A percentile compares a stretch with the other conserved stretches of the same genome.
Conservation (phyloP, 2,329 filamentous ascomycete species). For the Xylogone sp. region DNA sequence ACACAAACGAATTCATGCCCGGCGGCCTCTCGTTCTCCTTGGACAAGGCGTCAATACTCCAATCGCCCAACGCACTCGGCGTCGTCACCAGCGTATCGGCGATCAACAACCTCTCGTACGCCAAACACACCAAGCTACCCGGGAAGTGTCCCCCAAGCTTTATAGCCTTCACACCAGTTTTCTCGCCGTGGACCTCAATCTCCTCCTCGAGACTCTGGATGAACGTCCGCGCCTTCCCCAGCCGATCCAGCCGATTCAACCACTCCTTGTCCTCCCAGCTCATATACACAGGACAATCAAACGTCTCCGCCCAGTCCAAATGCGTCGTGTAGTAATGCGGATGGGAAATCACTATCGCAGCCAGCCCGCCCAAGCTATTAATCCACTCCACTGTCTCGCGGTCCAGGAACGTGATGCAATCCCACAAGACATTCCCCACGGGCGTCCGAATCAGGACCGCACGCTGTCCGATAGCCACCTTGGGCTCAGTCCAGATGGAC, state of each 20-base stretch:
- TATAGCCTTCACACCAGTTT: slow-evolving; percentile 54
- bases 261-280: slow-evolving; percentile 62
- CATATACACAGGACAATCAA: slow-evolving; percentile 68
- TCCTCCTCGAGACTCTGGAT: slow-evolving; percentile 37
- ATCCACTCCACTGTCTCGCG: slow-evolving; percentile 56
- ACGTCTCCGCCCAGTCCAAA: slow-evolving; percentile 66
- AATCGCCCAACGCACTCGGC: slow-evolving; percentile 50
- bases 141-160: slow-evolving; percentile 79
- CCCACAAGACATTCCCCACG: slow-evolving; percentile 73
- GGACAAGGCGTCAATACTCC: slow-evolving; percentile 40
- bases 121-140: slow-evolving; percentile 66
- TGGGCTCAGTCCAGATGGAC: slow-evolving; percentile 47
- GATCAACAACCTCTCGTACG: slow-evolving; percentile 59
- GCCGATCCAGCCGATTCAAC: slow-evolving; percentile 45
- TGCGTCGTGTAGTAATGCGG: slow-evolving; percentile 82
- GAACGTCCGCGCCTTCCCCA: slow-evolving; percentile 40
- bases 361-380: slow-evolving; percentile 58
- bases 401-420: slow-evolving; percentile 69
- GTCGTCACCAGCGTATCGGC: slow-evolving; percentile 76
- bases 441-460: slow-evolving; percentile 65
- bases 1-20: slow-evolving; percentile 55
- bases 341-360: slow-evolving; percentile 72
- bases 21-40: slow-evolving; percentile 33
- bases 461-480: slow-evolving; percentile 72
- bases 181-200: slow-evolving; percentile 32